Evolutionary conservation across 352 stramenopile genomes (phyloP).

Genomic region (Phytophthora capsici): DNA sequence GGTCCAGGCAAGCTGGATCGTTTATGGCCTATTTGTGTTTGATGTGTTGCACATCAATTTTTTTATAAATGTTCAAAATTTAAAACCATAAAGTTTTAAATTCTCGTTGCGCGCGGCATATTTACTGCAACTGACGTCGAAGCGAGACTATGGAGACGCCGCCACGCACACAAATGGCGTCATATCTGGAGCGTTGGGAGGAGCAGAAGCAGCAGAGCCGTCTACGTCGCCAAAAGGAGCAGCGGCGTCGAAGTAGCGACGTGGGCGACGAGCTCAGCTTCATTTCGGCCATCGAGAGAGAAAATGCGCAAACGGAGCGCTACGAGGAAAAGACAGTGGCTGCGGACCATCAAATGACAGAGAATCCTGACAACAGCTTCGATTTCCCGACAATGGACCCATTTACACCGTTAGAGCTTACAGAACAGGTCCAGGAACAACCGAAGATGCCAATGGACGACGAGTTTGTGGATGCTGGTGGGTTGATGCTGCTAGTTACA

Average conservation of each 20-base stretch:
- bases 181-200: slow-evolving; percentile 62
- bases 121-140: slow-evolving; percentile 7
- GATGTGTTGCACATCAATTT: neutral
- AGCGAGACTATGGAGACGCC: slow-evolving; percentile 34
- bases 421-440: slow-evolving; percentile 8
- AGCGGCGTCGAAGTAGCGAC: slow-evolving; percentile 25
- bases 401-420: slow-evolving; percentile 30
- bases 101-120: neutral
- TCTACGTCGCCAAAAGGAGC: slow-evolving; percentile 21
- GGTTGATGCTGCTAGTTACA: slow-evolving; percentile 10
- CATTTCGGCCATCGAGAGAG: slow-evolving; percentile 39
- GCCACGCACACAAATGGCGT: slow-evolving; percentile 39
- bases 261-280: slow-evolving; percentile 38
- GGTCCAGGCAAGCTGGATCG: neutral
- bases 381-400: slow-evolving; percentile 43
- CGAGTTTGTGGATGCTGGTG: slow-evolving; percentile 80
- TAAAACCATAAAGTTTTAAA: too few relatives aligned
- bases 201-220: slow-evolving; percentile 54
- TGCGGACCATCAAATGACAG: neutral
- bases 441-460: slow-evolving; percentile 44
- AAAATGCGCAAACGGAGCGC: slow-evolving; percentile 15
- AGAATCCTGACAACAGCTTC: slow-evolving; percentile 31
- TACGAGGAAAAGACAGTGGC: neutral
- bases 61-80: slow-evolving; percentile 16
- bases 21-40: too few relatives aligned